These are phyloP conservation scores for Betula pendula DNA, from an alignment of 306 rosid species.

Conservation along the genomic window DNA sequence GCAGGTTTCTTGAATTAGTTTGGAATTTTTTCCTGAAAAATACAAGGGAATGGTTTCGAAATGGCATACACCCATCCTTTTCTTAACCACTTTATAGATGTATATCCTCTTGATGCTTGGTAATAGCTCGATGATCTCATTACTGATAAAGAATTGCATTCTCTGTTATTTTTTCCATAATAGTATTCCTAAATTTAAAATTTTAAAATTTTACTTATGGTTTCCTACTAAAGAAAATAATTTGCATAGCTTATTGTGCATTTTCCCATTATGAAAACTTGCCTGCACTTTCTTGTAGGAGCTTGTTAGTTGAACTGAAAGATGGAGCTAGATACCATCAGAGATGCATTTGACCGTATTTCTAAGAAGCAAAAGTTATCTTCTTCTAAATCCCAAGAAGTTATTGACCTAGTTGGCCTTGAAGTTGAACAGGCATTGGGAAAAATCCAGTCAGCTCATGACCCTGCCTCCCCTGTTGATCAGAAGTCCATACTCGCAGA, in stretches of 20 bases:
- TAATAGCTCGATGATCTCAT: background rate
- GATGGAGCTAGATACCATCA: conserved; percentile 79
- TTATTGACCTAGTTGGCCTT: conserved; percentile 61
- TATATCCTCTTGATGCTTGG: background rate
- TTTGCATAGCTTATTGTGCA: conserved; percentile 19
- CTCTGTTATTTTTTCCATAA: background rate
- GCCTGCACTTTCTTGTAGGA: conserved; percentile 45
- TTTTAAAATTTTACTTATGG: background rate
- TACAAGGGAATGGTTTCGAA: background rate
- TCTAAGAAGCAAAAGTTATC: conserved; percentile 86
- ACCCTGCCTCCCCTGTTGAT: conserved; percentile 45
- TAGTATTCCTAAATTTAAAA: background rate
- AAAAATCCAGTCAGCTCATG: conserved; percentile 52
- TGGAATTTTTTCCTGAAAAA: background rate
- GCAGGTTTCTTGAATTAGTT: background rate
- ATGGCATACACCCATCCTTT: background rate
- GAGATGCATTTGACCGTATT: conserved; percentile 84
- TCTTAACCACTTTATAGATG: background rate
- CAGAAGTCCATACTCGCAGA: conserved; percentile 54
- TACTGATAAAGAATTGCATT: background rate
- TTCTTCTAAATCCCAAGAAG: conserved; percentile 73
- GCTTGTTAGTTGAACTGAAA: conserved; percentile 29
- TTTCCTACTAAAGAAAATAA: background rate
- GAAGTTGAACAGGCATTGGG: conserved; percentile 67
- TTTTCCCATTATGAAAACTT: conserved; percentile 14